A percentile compares a stretch with the other conserved stretches of the same genome.
Evolutionary conservation across 441 rosid species (phyloP).

Genomic region (Dalechampia spathulata): DNA sequence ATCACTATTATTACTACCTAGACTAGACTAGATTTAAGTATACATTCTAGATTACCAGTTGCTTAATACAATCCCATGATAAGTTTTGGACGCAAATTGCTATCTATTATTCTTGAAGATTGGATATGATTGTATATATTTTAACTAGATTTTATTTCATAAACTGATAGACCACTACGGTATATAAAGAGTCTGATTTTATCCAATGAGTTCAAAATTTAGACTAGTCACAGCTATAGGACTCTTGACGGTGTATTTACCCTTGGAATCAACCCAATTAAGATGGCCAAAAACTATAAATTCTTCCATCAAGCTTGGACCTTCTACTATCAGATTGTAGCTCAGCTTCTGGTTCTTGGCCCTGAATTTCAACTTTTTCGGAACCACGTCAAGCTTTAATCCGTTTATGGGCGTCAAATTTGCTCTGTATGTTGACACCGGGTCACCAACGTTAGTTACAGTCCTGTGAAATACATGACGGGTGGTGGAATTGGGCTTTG

Average conservation of each 20-base stretch:
- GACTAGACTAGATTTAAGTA: too few species aligned
- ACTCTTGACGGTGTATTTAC: constrained; percentile 1
- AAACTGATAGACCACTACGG: too few species aligned
- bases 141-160: too few species aligned
- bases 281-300: background rate
- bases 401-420: background rate
- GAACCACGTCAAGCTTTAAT: background rate
- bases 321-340: background rate
- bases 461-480: background rate
- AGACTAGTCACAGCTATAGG: constrained; percentile 4
- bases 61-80: too few species aligned
- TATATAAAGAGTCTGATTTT: too few species aligned
- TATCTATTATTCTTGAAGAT: too few species aligned
- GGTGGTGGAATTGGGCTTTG: background rate
- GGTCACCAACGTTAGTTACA: constrained; percentile 5
- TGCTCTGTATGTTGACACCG: background rate
- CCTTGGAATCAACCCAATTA: background rate
- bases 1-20: too few species aligned
- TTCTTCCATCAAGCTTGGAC: background rate
- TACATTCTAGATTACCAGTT: too few species aligned
- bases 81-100: too few species aligned
- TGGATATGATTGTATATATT: too few species aligned
- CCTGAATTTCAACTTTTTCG: background rate
- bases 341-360: constrained; percentile 3
- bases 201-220: too few species aligned